Evolutionary conservation across 2,329 filamentous ascomycete genomes (phyloP).

Genomic region (Peltaster fructicola): DNA sequence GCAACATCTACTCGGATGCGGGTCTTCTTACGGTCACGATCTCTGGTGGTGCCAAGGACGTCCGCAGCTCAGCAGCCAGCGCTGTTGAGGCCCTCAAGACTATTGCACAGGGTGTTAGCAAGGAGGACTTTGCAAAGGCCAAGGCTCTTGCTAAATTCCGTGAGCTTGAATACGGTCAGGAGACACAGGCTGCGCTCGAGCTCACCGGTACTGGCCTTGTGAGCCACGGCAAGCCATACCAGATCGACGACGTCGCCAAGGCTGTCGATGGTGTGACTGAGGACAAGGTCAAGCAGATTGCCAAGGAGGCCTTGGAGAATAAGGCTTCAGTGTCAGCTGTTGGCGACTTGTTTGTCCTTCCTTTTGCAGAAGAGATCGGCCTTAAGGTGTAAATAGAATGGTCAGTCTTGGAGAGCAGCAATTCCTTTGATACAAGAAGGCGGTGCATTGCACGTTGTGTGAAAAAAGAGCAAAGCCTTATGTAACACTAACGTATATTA

Average conservation of each 20-base stretch:
- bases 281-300: conserved; percentile 76
- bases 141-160: conserved; percentile 86
- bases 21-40: conserved; percentile 76
- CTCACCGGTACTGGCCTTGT: conserved; percentile 72
- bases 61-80: conserved; percentile 57
- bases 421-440: conserved; percentile 9
- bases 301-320: conserved; percentile 69
- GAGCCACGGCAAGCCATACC: conserved; percentile 63
- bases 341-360: conserved; percentile 78
- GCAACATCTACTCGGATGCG: conserved; percentile 80
- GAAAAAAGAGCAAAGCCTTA: conserved; percentile 14
- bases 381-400: conserved; percentile 63
- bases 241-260: conserved; percentile 65
- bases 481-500: conserved; percentile 18
- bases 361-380: conserved; percentile 85
- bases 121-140: conserved; percentile 83
- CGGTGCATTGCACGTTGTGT: conserved; percentile 11
- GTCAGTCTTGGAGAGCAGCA: conserved; percentile 1
- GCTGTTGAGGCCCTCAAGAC: conserved; percentile 69
- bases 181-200: conserved; percentile 58
- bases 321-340: conserved; percentile 82
- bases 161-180: conserved; percentile 66
- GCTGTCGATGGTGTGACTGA: conserved; percentile 63
- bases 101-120: conserved; percentile 51
- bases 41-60: conserved; percentile 52